phyloP scores from a whole-genome alignment of 73 alveolate genomes.

The Paramecium tetraurelia region DNA sequence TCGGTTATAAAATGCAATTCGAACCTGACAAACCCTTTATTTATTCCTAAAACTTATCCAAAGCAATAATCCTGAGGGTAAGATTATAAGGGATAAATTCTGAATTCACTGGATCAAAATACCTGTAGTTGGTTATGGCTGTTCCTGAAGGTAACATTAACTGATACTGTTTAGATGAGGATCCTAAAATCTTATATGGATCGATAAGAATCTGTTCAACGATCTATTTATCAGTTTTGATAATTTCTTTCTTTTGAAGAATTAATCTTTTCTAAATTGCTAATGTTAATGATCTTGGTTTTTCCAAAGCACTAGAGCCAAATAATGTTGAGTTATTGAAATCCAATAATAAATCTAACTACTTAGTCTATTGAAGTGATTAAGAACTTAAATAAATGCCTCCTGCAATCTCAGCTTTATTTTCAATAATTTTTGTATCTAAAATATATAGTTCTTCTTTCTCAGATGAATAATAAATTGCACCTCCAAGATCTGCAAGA shows the following conservation, averaged over 20 bases:
- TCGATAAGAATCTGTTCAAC: background rate
- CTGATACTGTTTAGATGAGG: too few species aligned
- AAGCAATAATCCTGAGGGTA: background rate
- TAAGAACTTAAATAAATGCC: background rate
- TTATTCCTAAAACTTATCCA: background rate
- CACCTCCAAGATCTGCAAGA: background rate
- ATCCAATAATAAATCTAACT: background rate
- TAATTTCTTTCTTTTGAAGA: background rate
- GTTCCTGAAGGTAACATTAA: background rate
- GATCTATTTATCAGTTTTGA: background rate
- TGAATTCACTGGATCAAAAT: background rate
- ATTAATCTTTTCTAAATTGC: background rate
- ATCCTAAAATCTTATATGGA: background rate
- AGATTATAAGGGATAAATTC: background rate
- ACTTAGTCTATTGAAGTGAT: background rate
- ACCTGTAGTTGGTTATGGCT: background rate
- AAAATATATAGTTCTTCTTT: background rate
- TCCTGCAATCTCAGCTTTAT: background rate
- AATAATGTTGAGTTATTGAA: background rate
- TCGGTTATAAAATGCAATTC: background rate
- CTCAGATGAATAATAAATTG: background rate
- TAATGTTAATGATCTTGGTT: background rate
- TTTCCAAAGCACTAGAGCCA: background rate
- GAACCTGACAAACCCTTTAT: background rate
- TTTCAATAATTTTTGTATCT: background rate